Evolutionary conservation across 139 green algal genomes (phyloP).

Genomic region (Picochlorum sp.): DNA sequence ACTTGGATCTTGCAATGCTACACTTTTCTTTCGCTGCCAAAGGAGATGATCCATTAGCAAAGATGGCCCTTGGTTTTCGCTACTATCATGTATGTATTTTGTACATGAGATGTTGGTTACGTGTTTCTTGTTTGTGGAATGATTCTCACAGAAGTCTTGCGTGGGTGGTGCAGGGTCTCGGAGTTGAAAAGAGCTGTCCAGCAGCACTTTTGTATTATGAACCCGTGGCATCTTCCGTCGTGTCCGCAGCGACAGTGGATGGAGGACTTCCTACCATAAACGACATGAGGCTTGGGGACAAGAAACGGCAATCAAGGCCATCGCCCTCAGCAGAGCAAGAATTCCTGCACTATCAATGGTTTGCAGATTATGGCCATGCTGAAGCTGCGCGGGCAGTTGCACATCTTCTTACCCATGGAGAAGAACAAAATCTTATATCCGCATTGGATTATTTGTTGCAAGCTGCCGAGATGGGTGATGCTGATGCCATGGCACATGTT

Average conservation of each 20-base stretch:
- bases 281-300: background rate
- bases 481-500: conserved; percentile 73
- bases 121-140: background rate
- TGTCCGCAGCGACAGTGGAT: conserved; percentile 7
- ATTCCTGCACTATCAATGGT: conserved; percentile 71
- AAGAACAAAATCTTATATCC: conserved; percentile 42
- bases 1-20: conserved; percentile 48
- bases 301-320: background rate
- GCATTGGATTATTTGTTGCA: conserved; percentile 53
- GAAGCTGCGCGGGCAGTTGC: conserved; percentile 71
- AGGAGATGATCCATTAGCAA: conserved; percentile 49
- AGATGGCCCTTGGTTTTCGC: conserved; percentile 73
- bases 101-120: background rate
- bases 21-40: conserved; percentile 75
- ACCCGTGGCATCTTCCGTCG: conserved; percentile 56
- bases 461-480: conserved; percentile 60
- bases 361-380: conserved; percentile 77
- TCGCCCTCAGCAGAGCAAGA: conserved; percentile 31
- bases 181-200: conserved; percentile 72
- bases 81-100: conserved; percentile 13
- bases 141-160: background rate
- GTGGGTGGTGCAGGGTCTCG: conserved; percentile 57
- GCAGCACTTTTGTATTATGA: conserved; percentile 74
- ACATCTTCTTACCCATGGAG: conserved; percentile 68
- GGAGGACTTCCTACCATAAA: conserved; percentile 22